Base-by-base conservation (phyloP, 257 asterid genomes). In the Lithospermum erythrorhizon region DNA sequence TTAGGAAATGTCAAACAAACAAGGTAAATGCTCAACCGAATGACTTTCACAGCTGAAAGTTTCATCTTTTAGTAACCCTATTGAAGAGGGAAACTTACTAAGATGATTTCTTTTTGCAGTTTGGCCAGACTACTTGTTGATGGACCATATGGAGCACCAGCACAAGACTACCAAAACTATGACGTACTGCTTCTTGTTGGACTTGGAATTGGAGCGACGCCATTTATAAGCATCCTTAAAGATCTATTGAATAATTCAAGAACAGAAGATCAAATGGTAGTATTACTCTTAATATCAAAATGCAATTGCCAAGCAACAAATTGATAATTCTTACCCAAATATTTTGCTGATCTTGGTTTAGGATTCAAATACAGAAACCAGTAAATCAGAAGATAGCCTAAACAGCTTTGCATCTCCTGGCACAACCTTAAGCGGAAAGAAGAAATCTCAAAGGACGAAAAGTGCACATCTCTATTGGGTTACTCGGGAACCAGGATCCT, bases 61-160 rank as follows among this genome's bases (percentile, higher is more conserved):
- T 19, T 52, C 64, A 49, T 59, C 49, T 41, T 41, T 35, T 18
- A 25, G 5, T 20, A 24, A 21, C 27, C 57, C 25, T 59, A 2
- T 19, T 35, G 63, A 27, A 5, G 32, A 0, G 6, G 32, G 32
- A 7, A 27, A 71, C 16, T 8, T 64, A 61, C 24, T 32, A 58
- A 57, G 49, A 65, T 48, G 6, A 32, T 23, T 37, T 19, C 10
- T 62, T 55, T 30, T 37, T 63, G 75, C 88, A 87, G 96, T 61
- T 76, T 83, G 58, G 96, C 95, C 56, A 79, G 85, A 74, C 62
- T 90, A 78, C 82, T 84, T 9, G 89, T 84, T 3, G 96, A 87
- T 65, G 97, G 97, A 70, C 97, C 97, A 55, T 87, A 90, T 35
- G 97, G 97, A 23, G 95, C 96, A 61, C 94, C 97, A 37, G 97